phyloP scores from a whole-genome alignment of 2,329 filamentous ascomycete genomes.

The Amphichorda felina region DNA sequence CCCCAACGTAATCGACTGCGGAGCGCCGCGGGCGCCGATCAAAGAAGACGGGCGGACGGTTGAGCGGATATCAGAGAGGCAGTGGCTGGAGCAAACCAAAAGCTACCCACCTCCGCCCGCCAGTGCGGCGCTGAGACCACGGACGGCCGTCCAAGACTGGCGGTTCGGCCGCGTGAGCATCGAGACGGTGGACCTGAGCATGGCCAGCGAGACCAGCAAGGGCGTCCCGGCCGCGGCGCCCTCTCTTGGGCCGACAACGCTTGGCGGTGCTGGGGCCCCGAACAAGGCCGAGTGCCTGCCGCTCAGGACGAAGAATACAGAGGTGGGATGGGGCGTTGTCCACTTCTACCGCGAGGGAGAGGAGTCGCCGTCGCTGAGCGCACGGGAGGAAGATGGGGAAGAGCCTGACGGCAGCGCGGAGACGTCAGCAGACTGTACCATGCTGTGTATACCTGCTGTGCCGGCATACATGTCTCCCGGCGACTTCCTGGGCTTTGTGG shows the following conservation, averaged over 20 bases:
- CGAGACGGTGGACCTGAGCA: slow-evolving; percentile 57
- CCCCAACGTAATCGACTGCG: slow-evolving; percentile 36
- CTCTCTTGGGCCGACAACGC: slow-evolving; percentile 40
- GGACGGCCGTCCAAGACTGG: slow-evolving; percentile 55
- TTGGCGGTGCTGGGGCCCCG: slow-evolving; percentile 52
- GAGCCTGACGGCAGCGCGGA: slow-evolving; percentile 13
- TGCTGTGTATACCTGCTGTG: slow-evolving; percentile 85
- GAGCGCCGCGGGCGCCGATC: slow-evolving; percentile 22
- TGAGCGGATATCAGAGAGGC: slow-evolving; percentile 25
- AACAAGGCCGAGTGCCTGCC: slow-evolving; percentile 75
- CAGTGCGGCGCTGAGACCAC: slow-evolving; percentile 30
- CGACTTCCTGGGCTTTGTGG: slow-evolving; percentile 85
- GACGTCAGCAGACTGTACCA: slow-evolving; percentile 59
- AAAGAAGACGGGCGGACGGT: slow-evolving; percentile 12
- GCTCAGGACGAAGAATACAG: slow-evolving; percentile 58
- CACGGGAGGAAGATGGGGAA: slow-evolving; percentile 12
- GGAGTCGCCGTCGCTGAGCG: slow-evolving; percentile 49
- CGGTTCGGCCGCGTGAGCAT: slow-evolving; percentile 70
- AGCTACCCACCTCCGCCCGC: slow-evolving; percentile 32
- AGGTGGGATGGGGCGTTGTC: slow-evolving; percentile 84
- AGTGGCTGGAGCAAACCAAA: slow-evolving; percentile 24
- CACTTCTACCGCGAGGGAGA: slow-evolving; percentile 84
- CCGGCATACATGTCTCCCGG: slow-evolving; percentile 87
- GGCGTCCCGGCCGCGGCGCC: slow-evolving; percentile 23
- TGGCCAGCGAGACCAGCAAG: slow-evolving; percentile 17